Percentiles rank a stretch among this genome's conserved stretches.
These are phyloP conservation scores for Trypanosoma caninum DNA, from an alignment of 208 protist species.

Conservation along the genomic window DNA sequence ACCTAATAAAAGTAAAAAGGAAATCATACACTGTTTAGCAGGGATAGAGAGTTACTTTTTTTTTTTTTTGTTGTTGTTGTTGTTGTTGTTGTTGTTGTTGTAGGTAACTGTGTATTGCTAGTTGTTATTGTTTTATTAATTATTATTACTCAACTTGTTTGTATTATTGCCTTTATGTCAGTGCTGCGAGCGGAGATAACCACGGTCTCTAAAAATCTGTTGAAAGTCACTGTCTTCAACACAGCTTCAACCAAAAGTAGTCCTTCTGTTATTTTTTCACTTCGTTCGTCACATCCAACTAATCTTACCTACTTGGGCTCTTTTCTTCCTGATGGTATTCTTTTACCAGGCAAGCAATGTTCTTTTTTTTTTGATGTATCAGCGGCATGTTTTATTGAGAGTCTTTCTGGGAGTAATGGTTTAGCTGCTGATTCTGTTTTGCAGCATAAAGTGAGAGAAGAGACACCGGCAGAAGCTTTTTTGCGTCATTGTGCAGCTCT, in stretches of 20 bases:
- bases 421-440: too few relatives aligned
- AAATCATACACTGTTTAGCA: too few relatives aligned
- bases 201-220: not conserved
- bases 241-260: not conserved
- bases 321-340: slow-evolving; percentile 41
- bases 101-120: too few relatives aligned
- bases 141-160: not conserved
- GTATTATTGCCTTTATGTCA: not conserved
- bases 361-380: slow-evolving; percentile 29
- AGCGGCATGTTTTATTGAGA: not conserved
- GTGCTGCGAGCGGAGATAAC: not conserved
- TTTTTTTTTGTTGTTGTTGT: too few relatives aligned
- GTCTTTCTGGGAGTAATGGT: not conserved
- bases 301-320: slow-evolving; percentile 38
- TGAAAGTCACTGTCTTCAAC: slow-evolving; percentile 8
- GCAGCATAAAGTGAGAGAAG: too few relatives aligned
- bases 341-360: slow-evolving; percentile 41
- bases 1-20: not conserved
- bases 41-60: too few relatives aligned
- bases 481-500: too few relatives aligned
- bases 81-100: too few relatives aligned
- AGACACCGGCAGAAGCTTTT: too few relatives aligned
- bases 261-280: slow-evolving; percentile 48
- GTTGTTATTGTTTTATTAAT: slow-evolving; percentile 1
- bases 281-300: slow-evolving; percentile 58